Evolutionary conservation across 1,139 yeast species (phyloP), one percentile per base, ranked within the genome.

Genomic region (Sugiyamaella japonica): DNA sequence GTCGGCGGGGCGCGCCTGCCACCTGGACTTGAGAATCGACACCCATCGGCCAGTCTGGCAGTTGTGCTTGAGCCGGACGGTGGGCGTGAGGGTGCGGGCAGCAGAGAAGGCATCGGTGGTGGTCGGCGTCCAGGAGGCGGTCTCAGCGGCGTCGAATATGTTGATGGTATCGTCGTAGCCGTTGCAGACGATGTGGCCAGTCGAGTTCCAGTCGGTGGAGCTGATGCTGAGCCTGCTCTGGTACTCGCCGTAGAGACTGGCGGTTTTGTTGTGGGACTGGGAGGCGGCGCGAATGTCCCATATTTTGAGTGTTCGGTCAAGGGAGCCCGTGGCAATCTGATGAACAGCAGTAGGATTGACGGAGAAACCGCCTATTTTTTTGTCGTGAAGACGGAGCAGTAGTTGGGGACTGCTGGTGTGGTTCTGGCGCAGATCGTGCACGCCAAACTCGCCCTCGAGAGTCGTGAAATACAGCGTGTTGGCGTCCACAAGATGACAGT

Each of bases 31-130:
- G 54, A 93, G 74, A 50, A 93, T 91, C 1, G 96, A 85, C 0
- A 93, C 96, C 99, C 99, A 93, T 59, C 96, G 75, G 0, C 99
- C 98, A 0, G 97, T 86, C 69, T 91, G 96, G 72, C 98, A 93
- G 65, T 91, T 91, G 69, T 93, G 98, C 58, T 80, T 81, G 50
- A 93, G 76, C 9, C 81, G 81, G 29, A 81, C 78, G 37, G 78
- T 68, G 0, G 96, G 95, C 10, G 64, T 66, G 31, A 89, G 64
- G 54, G 65, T 69, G 3, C 60, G 62, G 25, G 25, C 25, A 3
- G 25, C 6, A 6, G 25, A 6, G n/a, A n/a, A n/a, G 1, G 59
- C 56, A 3, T 54, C 51, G 52, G 62, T 53, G 56, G 57, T 57
- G 59, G 60, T 52, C 64, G 67, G 61, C 45, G 58, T 46, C 54